A percentile compares a stretch with the other conserved stretches of the same genome.
phyloP scores from a whole-genome alignment of 805 yeast species.

The Lipomyces sp. region DNA sequence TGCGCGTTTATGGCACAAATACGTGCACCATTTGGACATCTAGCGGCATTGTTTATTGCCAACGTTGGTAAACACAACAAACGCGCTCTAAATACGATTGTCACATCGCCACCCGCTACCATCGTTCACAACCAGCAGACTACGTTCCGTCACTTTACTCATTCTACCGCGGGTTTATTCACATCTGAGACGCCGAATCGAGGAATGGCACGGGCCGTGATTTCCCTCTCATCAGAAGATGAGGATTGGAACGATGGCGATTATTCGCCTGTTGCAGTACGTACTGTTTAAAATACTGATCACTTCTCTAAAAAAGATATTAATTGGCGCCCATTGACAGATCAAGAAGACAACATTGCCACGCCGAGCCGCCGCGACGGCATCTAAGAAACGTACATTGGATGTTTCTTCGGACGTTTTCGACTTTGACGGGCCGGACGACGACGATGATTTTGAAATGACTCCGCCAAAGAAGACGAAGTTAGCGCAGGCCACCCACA shows the following conservation, averaged over 20 bases:
- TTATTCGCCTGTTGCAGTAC: slow-evolving; percentile 25
- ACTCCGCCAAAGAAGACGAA: slow-evolving; percentile 27
- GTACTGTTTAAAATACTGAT: background rate
- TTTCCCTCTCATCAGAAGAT: slow-evolving; percentile 30
- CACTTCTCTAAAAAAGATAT: background rate
- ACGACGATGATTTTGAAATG: slow-evolving; percentile 23
- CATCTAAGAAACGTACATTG: slow-evolving; percentile 29
- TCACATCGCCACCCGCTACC: background rate
- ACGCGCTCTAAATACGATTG: background rate
- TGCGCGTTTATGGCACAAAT: slow-evolving; percentile 16
- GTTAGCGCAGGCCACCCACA: slow-evolving; percentile 19
- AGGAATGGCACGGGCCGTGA: slow-evolving; percentile 19
- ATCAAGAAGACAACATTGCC: slow-evolving; percentile 20
- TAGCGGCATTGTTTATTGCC: slow-evolving; percentile 11
- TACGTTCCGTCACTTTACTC: background rate
- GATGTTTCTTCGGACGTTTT: slow-evolving; percentile 31
- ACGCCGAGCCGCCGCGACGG: slow-evolving; percentile 31
- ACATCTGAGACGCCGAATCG: background rate
- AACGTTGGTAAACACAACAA: slow-evolving; percentile 14
- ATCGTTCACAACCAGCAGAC: background rate
- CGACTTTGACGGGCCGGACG: slow-evolving; percentile 21
- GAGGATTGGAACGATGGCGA: slow-evolving; percentile 20
- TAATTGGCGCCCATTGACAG: background rate
- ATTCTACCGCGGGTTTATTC: background rate
- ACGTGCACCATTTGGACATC: background rate